A percentile compares a stretch with the other conserved stretches of the same genome.
Evolutionary conservation across 1,284 basidiomycete genomes (phyloP).

Genomic region (Cerrena zonata): DNA sequence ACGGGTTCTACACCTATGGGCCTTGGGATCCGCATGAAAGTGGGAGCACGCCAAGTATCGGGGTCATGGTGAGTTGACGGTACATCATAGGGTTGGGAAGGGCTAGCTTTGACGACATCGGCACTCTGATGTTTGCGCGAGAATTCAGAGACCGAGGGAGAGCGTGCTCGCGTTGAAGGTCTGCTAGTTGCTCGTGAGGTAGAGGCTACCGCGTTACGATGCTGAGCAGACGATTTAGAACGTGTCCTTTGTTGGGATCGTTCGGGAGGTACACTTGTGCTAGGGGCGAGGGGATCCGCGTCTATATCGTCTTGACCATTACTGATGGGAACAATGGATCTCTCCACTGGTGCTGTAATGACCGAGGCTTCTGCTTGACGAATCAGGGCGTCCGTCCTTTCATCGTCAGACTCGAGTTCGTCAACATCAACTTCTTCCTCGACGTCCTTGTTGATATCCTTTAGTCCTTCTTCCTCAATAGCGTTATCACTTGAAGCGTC

Average conservation of each 20-base stretch:
- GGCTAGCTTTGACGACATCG: neutral
- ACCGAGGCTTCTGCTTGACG: neutral
- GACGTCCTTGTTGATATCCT: neutral
- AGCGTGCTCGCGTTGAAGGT: neutral
- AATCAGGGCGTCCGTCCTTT: neutral
- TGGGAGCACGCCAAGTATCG: neutral
- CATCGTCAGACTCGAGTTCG: conserved; percentile 4
- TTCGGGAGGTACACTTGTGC: too few species aligned
- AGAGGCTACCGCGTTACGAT: neutral
- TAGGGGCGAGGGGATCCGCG: neutral
- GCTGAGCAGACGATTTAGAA: neutral
- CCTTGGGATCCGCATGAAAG: too few species aligned
- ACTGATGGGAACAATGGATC: neutral
- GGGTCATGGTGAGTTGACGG: neutral
- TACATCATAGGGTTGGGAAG: neutral
- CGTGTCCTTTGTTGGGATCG: neutral
- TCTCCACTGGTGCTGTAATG: neutral
- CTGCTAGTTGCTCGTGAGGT: neutral
- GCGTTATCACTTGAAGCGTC: neutral
- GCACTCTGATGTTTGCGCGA: neutral
- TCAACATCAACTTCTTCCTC: neutral
- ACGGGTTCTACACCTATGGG: too few species aligned
- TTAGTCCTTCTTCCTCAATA: neutral
- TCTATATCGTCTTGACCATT: neutral
- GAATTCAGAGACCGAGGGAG: neutral